Base-by-base conservation (phyloP, 2,329 filamentous ascomycete species). In the Cyclaneusma minus region DNA sequence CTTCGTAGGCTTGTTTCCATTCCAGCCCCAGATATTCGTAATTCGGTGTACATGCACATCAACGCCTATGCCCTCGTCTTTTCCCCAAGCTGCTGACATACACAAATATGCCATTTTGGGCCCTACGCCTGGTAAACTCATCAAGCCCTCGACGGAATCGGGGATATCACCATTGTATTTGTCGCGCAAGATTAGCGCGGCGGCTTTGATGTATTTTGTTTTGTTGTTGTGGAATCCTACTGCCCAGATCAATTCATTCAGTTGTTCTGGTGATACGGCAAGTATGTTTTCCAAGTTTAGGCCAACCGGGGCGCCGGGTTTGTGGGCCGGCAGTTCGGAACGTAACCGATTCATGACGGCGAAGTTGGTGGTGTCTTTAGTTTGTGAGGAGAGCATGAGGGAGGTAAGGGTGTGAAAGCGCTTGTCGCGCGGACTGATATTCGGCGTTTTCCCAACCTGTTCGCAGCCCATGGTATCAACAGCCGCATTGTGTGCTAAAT, bases 401-500 rank as follows among this genome's bases (percentile, higher is more conserved):
- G 74, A 62, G 13, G 76, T 58, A 10, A 82, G 56, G 1, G 71
- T 80, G 35, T 81, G 76, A 33, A 77, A 76, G 7, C 76, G 58
- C 40, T 64, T 64, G 31, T 76, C 66, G 29, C 58, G 49, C 2
- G 53, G 52, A 11, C 49, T 47, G 1, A 55, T 56, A 0, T 43
- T 50, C 10, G 54, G 48, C n/a, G n/a, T n/a, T n/a, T n/a, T n/a
- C n/a, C n/a, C n/a, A 24, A 62, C 55, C 29, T 68, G 56, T 51
- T 84, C 84, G 52, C 89, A 98, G 7, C 89, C 89, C 85, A 95
- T 94, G 0, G 87, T 95, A 50, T 98, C 89, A 7, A 98, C 89
- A 1, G 87, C 80, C 1, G 89, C 89, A 65, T 78, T 52, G 57
- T 66, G 47, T 47, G 78, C 54, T n/a, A n/a, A n/a, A 54, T 52